Evolutionary conservation across 2,329 filamentous ascomycete species (phyloP).

Genomic region (Aplosporella prunicola): DNA sequence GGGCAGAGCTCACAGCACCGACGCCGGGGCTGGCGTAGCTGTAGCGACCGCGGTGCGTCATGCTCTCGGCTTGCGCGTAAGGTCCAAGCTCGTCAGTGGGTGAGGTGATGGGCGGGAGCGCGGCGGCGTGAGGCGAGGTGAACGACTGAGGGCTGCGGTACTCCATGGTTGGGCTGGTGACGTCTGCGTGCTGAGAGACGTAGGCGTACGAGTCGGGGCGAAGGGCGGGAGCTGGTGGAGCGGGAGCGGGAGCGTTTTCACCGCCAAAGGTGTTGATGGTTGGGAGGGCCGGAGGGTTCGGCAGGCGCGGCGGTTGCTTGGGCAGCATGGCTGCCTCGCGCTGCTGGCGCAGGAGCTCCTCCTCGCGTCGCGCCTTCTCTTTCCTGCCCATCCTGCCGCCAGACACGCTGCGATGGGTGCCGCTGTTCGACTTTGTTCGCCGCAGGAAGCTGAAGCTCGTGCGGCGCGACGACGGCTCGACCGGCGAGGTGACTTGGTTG

Average conservation of each 20-base stretch:
- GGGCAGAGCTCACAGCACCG: conserved; percentile 83
- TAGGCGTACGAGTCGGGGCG: conserved; percentile 54
- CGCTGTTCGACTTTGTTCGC: conserved; percentile 25
- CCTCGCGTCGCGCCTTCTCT: conserved; percentile 40
- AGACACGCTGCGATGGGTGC: conserved; percentile 20
- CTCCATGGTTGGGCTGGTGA: conserved; percentile 29
- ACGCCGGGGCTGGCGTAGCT: conserved; percentile 95
- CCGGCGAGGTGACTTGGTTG: too few species aligned
- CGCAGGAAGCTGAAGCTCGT: conserved; percentile 30
- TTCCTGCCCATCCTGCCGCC: conserved; percentile 45
- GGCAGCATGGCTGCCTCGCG: conserved; percentile 48
- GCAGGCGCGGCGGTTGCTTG: conserved; percentile 51
- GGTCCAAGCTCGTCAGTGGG: too few species aligned
- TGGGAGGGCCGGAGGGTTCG: conserved; percentile 37
- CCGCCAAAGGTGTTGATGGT: conserved; percentile 51
- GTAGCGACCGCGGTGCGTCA: conserved; percentile 92
- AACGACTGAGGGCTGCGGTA: conserved; percentile 15
- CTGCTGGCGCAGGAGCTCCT: conserved; percentile 47
- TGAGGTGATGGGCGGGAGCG: conserved; percentile 5
- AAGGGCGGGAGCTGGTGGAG: background rate
- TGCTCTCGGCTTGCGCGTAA: conserved; percentile 80
- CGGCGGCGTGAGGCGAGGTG: conserved; percentile 31
- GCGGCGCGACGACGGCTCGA: conserved; percentile 11
- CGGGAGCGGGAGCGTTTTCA: conserved; percentile 48
- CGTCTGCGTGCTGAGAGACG: conserved; percentile 47